A percentile compares a stretch with the other conserved stretches of the same genome.
These are phyloP conservation scores for Pseudonitzschia delicatissima DNA, from an alignment of 108 stramenopile genomes.

Conservation along the genomic window DNA sequence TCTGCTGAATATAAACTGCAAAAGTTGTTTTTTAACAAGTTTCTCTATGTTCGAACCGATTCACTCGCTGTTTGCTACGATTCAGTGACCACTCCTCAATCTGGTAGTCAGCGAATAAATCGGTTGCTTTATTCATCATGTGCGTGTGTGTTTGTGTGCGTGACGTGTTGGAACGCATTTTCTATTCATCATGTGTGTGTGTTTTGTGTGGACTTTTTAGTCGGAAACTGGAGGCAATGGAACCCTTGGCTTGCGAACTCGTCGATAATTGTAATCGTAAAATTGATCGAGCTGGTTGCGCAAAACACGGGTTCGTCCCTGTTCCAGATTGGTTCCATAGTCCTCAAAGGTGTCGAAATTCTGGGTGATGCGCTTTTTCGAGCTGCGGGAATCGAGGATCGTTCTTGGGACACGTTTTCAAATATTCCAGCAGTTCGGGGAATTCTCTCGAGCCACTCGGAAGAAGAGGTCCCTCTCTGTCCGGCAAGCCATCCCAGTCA, in stretches of 20 bases:
- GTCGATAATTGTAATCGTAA: constrained; percentile 85
- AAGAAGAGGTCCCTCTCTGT: constrained; percentile 78
- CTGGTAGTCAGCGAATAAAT: no score
- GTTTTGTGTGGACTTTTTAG: not conserved
- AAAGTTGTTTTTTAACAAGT: no score
- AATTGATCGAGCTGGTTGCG: constrained; percentile 78
- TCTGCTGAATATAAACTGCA: no score
- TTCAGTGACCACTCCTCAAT: no score
- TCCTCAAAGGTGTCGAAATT: constrained; percentile 94
- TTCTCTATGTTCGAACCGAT: no score
- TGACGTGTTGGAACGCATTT: no score
- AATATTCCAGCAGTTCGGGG: constrained; percentile 72
- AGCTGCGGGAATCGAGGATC: constrained; percentile 82
- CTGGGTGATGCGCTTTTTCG: constrained; percentile 74
- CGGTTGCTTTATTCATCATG: no score
- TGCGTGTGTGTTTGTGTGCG: not conserved
- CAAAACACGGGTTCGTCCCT: constrained; percentile 47
- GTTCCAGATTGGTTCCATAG: constrained; percentile 71
- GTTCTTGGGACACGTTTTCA: constrained; percentile 85
- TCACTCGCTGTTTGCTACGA: no score
- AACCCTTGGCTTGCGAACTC: constrained; percentile 79
- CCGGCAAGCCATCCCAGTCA: constrained; percentile 78
- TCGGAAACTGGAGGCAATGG: constrained; percentile 32
- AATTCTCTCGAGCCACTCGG: constrained; percentile 80
- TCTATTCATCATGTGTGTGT: not conserved